These are phyloP conservation scores for Simplicillium aogashimaense DNA, from an alignment of 2,329 filamentous ascomycete genomes.

Conservation along the genomic window DNA sequence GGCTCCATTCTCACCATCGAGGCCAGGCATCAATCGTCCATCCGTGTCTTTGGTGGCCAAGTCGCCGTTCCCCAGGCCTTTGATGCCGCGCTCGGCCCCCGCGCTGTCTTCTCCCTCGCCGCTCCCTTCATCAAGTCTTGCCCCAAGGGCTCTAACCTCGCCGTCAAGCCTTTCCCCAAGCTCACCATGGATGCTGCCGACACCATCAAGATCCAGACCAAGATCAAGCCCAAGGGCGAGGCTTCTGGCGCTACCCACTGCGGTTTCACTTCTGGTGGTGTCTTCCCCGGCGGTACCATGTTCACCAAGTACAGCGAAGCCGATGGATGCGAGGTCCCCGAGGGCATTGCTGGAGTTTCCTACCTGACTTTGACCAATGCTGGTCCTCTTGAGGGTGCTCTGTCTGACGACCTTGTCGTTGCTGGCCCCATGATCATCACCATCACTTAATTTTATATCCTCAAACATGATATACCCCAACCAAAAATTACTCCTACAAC, in stretches of 20 bases:
- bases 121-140: slow-evolving; percentile 50
- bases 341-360: slow-evolving; percentile 51
- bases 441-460: slow-evolving; percentile 29
- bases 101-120: slow-evolving; percentile 56
- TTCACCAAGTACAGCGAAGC: slow-evolving; percentile 46
- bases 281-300: slow-evolving; percentile 44
- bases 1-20: slow-evolving; percentile 55
- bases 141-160: slow-evolving; percentile 42
- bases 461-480: background rate
- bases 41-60: slow-evolving; percentile 38
- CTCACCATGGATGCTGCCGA: slow-evolving; percentile 20
- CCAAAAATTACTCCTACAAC: background rate
- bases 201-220: slow-evolving; percentile 26
- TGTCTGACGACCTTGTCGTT: slow-evolving; percentile 54
- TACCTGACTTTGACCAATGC: slow-evolving; percentile 57
- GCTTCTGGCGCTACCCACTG: slow-evolving; percentile 48
- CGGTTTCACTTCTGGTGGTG: slow-evolving; percentile 55
- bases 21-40: slow-evolving; percentile 51
- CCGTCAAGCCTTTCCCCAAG: slow-evolving; percentile 50
- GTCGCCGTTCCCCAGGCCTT: slow-evolving; percentile 49
- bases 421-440: slow-evolving; percentile 54
- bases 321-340: slow-evolving; percentile 49
- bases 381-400: slow-evolving; percentile 35
- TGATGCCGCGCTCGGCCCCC: slow-evolving; percentile 46
- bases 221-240: slow-evolving; percentile 38